Percentiles rank a stretch among this genome's conserved stretches.
Evolutionary conservation across 2,329 filamentous ascomycete species (phyloP).

Genomic region (Alternaria viburni): DNA sequence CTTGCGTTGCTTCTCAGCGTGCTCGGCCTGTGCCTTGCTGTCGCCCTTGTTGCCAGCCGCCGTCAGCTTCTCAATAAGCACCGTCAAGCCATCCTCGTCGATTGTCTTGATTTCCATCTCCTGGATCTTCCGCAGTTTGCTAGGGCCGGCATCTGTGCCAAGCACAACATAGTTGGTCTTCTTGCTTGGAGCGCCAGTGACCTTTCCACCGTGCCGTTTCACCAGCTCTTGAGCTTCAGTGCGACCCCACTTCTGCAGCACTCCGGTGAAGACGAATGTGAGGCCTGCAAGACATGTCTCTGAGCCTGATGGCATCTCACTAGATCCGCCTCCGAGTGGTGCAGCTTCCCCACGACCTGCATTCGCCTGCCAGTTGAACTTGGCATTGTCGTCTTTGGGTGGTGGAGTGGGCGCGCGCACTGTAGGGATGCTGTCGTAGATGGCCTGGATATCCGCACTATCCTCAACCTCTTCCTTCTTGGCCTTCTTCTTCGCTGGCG

Average conservation of each 20-base stretch:
- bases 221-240: slow-evolving; percentile 86
- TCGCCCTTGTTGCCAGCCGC: slow-evolving; percentile 76
- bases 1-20: slow-evolving; percentile 80
- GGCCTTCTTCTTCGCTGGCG: slow-evolving; percentile 62
- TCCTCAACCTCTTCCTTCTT: slow-evolving; percentile 73
- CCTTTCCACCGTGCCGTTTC: slow-evolving; percentile 92
- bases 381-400: slow-evolving; percentile 67
- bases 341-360: slow-evolving; percentile 67
- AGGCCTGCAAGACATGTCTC: slow-evolving; percentile 90
- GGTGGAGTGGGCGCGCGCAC: slow-evolving; percentile 86
- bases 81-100: slow-evolving; percentile 89
- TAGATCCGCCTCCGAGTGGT: slow-evolving; percentile 63
- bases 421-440: slow-evolving; percentile 85
- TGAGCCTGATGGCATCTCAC: slow-evolving; percentile 79
- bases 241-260: slow-evolving; percentile 78
- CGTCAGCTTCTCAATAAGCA: slow-evolving; percentile 80
- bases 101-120: slow-evolving; percentile 86
- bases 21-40: slow-evolving; percentile 85
- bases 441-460: slow-evolving; percentile 76
- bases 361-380: slow-evolving; percentile 76
- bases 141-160: slow-evolving; percentile 88
- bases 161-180: slow-evolving; percentile 96
- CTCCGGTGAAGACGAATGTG: slow-evolving; percentile 93
- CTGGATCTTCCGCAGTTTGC: slow-evolving; percentile 86
- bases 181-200: slow-evolving; percentile 81